Evolutionary conservation across 495 filamentous ascomycete species (phyloP), one percentile per base, ranked within the genome.

Genomic region (Neurospora sp.): DNA sequence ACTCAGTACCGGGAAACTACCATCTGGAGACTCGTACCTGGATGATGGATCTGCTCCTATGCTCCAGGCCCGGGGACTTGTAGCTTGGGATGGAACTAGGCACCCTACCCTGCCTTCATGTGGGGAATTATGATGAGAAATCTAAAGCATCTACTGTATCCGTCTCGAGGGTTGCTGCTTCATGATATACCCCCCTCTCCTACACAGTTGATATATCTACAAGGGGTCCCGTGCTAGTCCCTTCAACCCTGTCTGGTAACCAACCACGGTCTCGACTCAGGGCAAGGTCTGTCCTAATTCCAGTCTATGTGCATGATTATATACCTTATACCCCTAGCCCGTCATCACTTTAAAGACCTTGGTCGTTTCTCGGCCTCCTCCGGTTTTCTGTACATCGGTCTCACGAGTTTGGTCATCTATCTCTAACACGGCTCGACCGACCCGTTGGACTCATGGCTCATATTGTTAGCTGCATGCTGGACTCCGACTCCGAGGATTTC

Each of bases 391-490:
- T 16, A 61, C 53, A 16, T 61, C 14, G 53, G 53, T 61, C 73
- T 76, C 75, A 73, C 75, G 69, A 77, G 78, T 74, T 75, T 74
- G 71, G 74, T 48, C 68, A 74, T 82, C 69, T 74, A 76, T 73
- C 79, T 80, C 79, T 76, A 76, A 81, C 76, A 76, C 76, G 71
- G 45, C 73, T 69, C 72, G 65, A 59, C 77, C 77, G 73, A 70
- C 74, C 61, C 48, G 76, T 75, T 70, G 70, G 65, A 72, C 76
- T 77, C 79, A 86, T 86, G 84, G 80, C 82, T 75, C 84, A 86
- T 81, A 86, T 86, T 79, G 84, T 80, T 71, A 78, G 74, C 65
- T 86, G 84, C 74, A 78, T 86, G 78, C 71, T 83, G 40, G 80
- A 79, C 68, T 69, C 74, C 42, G 84, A 82, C 48, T 73, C 71